Percentiles rank a stretch among this genome's conserved stretches.
Conservation (phyloP, 2,329 filamentous ascomycete species). For the Fusarium abutilonis region DNA sequence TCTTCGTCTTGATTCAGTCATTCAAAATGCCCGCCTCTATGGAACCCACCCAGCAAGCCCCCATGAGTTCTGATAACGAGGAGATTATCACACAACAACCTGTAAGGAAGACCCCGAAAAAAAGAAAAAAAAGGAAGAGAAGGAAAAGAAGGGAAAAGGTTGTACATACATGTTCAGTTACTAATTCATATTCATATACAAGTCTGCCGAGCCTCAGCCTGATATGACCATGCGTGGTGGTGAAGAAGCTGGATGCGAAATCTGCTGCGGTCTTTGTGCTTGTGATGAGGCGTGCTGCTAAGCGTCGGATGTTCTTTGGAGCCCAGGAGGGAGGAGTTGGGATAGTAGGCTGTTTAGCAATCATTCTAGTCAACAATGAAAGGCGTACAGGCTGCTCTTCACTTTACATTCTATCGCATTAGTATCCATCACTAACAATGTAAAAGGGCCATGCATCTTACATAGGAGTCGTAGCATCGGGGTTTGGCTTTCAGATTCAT, state of each 20-base stretch:
- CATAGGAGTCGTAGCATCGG: no score
- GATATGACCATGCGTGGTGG: constrained; percentile 57
- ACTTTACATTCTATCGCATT: no score
- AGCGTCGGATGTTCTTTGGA: constrained; percentile 1
- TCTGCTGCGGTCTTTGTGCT: constrained; percentile 58
- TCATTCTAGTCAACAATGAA: no score
- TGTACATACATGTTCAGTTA: background rate
- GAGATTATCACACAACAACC: constrained; percentile 56
- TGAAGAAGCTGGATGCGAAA: constrained; percentile 58
- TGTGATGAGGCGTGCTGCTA: constrained; percentile 57
- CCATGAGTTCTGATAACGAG: constrained; percentile 52
- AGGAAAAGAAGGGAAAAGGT: no score
- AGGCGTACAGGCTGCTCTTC: no score
- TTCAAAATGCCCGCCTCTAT: constrained; percentile 54
- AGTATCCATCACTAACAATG: no score
- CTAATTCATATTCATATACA: constrained; percentile 12
- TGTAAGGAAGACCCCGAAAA: constrained; percentile 43
- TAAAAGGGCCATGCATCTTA: no score
- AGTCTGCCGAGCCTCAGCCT: constrained; percentile 55
- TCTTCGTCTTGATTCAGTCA: constrained; percentile 1
- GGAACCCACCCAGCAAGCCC: constrained; percentile 56
- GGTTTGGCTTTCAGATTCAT: no score
- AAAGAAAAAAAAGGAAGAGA: no score
- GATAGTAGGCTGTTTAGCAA: background rate
- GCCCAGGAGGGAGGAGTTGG: constrained; percentile 19